Percentiles rank a stretch among this genome's conserved stretches.
Conservation (phyloP, 1,284 basidiomycete genomes). For the Polyporus tsugae region DNA sequence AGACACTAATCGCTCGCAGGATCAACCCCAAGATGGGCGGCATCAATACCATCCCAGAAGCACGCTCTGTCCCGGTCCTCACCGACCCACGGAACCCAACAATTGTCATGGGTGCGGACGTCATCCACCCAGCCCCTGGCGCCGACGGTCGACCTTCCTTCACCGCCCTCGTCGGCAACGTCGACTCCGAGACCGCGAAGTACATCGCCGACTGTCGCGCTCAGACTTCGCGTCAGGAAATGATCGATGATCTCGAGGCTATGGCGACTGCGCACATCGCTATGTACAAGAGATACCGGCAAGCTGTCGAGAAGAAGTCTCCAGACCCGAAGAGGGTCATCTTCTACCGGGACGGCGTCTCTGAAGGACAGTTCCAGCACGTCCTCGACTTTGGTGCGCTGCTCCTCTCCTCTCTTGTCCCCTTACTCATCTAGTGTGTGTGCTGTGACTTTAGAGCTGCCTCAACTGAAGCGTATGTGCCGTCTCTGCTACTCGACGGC, state of each 20-base stretch:
- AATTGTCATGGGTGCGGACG: constrained; percentile 83
- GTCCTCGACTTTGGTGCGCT: constrained; percentile 66
- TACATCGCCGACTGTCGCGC: constrained; percentile 64
- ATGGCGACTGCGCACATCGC: constrained; percentile 63
- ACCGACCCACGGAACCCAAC: constrained; percentile 75
- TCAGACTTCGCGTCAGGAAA: constrained; percentile 75
- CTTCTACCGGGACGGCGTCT: constrained; percentile 83
- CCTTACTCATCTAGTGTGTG: constrained; percentile 5
- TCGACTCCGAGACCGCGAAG: constrained; percentile 70
- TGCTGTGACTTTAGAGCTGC: constrained; percentile 54
- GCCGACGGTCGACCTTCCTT: constrained; percentile 78
- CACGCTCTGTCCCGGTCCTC: constrained; percentile 65
- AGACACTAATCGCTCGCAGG: constrained; percentile 47
- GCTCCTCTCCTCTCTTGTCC: constrained; percentile 13
- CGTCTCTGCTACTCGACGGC: neutral
- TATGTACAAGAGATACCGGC: constrained; percentile 65
- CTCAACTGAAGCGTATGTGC: constrained; percentile 59
- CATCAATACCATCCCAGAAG: constrained; percentile 77
- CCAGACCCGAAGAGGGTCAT: constrained; percentile 70
- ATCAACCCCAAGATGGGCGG: constrained; percentile 85
- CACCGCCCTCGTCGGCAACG: constrained; percentile 76
- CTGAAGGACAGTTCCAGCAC: constrained; percentile 79
- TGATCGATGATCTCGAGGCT: constrained; percentile 71
- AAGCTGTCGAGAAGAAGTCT: constrained; percentile 58
- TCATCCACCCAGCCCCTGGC: constrained; percentile 81